Evolutionary conservation across 495 filamentous ascomycete genomes (phyloP).

Genomic region (Trichocladium antarcticum): DNA sequence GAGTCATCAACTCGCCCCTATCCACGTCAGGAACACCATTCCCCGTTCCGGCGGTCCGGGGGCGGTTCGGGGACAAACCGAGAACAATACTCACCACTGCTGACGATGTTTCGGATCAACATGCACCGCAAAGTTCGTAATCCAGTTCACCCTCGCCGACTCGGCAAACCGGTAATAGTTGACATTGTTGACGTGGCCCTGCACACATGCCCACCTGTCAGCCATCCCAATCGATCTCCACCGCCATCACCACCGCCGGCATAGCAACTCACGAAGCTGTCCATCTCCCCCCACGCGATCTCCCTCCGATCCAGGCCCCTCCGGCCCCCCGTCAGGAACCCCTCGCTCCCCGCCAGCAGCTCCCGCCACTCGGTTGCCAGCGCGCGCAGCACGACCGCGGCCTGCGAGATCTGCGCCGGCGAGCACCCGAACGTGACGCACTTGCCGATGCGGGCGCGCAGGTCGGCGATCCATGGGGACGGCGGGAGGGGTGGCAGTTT

Average conservation of each 20-base stretch:
- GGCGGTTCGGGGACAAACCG: too few relatives aligned
- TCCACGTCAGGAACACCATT: too few relatives aligned
- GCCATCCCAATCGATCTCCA: constrained; percentile 1
- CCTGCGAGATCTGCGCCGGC: constrained; percentile 47
- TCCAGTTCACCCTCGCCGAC: constrained; percentile 73
- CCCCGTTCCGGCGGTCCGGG: too few relatives aligned
- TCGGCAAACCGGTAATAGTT: constrained; percentile 79
- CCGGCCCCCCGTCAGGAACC: constrained; percentile 59
- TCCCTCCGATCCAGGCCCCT: constrained; percentile 58
- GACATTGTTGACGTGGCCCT: constrained; percentile 72
- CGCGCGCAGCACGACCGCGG: constrained; percentile 48
- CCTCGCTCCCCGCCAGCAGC: constrained; percentile 66
- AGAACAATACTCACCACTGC: constrained; percentile 55
- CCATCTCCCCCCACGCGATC: constrained; percentile 90
- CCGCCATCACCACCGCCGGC: neutral
- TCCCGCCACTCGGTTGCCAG: constrained; percentile 67
- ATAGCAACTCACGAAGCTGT: constrained; percentile 36
- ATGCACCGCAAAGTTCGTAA: constrained; percentile 57
- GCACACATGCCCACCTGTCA: neutral
- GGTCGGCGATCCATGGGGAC: constrained; percentile 63
- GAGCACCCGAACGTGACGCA: constrained; percentile 71
- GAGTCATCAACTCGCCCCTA: constrained; percentile 51
- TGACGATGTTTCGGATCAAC: constrained; percentile 53
- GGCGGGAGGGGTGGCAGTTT: constrained; percentile 19
- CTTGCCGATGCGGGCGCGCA: constrained; percentile 63